Percentiles rank a stretch among this genome's conserved stretches.
Evolutionary conservation across 495 filamentous ascomycete genomes (phyloP).

Genomic region (Aspergillus taichungensis): DNA sequence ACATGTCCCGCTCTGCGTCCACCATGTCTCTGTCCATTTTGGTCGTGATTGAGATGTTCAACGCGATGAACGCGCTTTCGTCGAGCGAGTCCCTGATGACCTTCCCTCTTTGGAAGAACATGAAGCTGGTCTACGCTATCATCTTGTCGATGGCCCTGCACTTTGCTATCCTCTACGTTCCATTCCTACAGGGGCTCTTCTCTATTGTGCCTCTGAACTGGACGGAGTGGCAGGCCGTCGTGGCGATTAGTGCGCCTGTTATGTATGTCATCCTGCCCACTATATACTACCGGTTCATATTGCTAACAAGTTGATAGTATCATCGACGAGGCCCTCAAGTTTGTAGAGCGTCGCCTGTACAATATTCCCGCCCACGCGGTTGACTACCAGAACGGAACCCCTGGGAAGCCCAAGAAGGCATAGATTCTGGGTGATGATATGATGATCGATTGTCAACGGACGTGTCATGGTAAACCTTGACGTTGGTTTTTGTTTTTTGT

Average conservation of each 20-base stretch:
- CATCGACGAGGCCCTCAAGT: conserved; percentile 86
- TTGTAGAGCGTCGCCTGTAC: conserved; percentile 60
- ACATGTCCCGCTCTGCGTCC: conserved; percentile 86
- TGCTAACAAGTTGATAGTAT: conserved; percentile 43
- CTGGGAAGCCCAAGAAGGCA: conserved; percentile 33
- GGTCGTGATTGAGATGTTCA: conserved; percentile 99
- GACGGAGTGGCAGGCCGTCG: conserved; percentile 89
- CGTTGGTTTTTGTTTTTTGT: conserved; percentile 3
- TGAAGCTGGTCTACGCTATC: conserved; percentile 94
- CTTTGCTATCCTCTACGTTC: conserved; percentile 88
- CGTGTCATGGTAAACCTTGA: conserved; percentile 20
- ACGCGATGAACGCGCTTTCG: conserved; percentile 97
- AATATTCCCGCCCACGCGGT: conserved; percentile 12
- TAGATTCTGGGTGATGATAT: conserved; percentile 19
- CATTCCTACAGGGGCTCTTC: conserved; percentile 82
- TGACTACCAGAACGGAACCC: conserved; percentile 23
- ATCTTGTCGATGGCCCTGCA: conserved; percentile 91
- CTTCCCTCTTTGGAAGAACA: conserved; percentile 90
- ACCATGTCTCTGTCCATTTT: conserved; percentile 87
- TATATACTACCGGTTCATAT: background rate
- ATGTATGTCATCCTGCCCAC: conserved; percentile 56
- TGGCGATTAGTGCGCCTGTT: conserved; percentile 82
- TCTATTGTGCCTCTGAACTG: conserved; percentile 81
- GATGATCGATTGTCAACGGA: conserved; percentile 10
- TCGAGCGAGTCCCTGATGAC: conserved; percentile 92